Evolutionary conservation across 768 basidiomycete genomes (phyloP).

Genomic region (Leccinum variicolor): DNA sequence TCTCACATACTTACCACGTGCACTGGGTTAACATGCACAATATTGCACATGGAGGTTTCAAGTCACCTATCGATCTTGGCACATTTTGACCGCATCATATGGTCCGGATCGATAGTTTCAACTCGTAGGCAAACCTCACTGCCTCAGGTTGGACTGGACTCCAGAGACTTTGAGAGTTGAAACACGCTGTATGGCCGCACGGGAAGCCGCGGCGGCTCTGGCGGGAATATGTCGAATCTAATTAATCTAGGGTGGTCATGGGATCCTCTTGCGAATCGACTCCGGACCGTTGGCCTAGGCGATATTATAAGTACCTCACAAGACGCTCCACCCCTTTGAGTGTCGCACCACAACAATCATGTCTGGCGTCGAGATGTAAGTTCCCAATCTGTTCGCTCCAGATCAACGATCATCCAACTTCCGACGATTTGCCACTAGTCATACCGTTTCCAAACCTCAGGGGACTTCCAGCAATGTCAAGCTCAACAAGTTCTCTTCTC

Average conservation of each 20-base stretch:
- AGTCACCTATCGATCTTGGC: neutral
- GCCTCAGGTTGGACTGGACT: neutral
- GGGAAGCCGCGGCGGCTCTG: conserved; percentile 16
- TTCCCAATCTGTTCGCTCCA: conserved; percentile 4
- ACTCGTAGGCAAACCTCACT: neutral
- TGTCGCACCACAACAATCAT: conserved; percentile 31
- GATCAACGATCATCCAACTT: neutral
- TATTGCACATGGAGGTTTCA: neutral
- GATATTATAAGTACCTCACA: conserved; percentile 15
- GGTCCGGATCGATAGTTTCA: neutral
- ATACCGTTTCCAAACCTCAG: conserved; percentile 18
- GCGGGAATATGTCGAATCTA: conserved; percentile 1
- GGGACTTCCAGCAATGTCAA: conserved; percentile 36
- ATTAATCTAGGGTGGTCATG: conserved; percentile 16
- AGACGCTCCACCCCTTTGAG: neutral
- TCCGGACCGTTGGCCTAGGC: conserved; percentile 6
- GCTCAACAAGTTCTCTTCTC: conserved; percentile 73
- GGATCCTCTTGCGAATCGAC: conserved; percentile 3
- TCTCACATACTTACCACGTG: too few relatives aligned
- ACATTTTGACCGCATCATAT: neutral
- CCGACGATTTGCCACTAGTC: conserved; percentile 4
- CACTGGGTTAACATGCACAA: too few relatives aligned
- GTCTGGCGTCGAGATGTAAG: conserved; percentile 63
- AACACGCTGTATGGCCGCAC: neutral
- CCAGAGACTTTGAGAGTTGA: too few relatives aligned